phyloP scores from a whole-genome alignment of 2,329 filamentous ascomycete species.

The Chalaropsis thielavioides region DNA sequence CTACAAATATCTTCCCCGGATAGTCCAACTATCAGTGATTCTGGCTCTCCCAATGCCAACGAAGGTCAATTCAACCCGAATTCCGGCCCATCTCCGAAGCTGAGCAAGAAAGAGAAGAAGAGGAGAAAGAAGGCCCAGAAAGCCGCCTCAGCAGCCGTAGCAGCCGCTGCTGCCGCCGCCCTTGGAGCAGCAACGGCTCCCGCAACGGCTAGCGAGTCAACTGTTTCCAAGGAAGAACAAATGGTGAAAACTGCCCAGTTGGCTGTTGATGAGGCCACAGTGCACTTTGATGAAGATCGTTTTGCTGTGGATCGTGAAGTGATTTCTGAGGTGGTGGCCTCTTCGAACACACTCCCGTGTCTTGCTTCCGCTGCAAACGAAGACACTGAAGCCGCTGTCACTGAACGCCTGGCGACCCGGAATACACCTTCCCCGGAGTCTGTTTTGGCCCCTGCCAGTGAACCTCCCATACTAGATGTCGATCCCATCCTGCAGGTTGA shows the following conservation, averaged over 20 bases:
- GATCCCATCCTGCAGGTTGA: not conserved
- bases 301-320: not conserved
- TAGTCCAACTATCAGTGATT: not conserved
- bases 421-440: too few species aligned
- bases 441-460: too few species aligned
- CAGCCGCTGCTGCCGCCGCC: not conserved
- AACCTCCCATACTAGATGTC: not conserved
- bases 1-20: too few species aligned
- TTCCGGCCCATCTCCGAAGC: not conserved
- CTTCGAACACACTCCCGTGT: not conserved
- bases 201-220: not conserved
- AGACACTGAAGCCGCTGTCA: too few species aligned
- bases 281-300: not conserved
- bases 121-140: conserved; percentile 9
- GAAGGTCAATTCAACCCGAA: not conserved
- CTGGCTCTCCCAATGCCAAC: not conserved
- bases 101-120: conserved; percentile 4
- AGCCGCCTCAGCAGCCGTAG: not conserved
- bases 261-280: not conserved
- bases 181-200: not conserved
- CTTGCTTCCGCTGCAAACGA: too few species aligned
- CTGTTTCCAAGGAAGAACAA: not conserved
- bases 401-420: too few species aligned
- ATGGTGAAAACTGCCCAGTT: not conserved
- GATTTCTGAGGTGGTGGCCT: not conserved